Conservation (phyloP, 2,329 filamentous ascomycete species). For the Gyromitra esculenta region DNA sequence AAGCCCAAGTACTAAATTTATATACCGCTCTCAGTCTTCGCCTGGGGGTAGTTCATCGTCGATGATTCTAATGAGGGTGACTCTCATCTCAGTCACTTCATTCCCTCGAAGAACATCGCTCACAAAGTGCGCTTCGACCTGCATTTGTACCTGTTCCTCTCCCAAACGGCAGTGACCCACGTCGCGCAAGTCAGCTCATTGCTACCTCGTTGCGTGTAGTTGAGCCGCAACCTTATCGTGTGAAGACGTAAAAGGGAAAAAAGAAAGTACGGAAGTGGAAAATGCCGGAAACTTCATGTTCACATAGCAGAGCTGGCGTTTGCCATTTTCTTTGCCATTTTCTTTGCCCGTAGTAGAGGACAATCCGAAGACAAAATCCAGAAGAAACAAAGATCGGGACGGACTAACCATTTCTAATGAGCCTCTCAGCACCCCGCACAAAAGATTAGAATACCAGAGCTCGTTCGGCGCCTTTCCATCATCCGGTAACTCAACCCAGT, state of each 20-base stretch:
- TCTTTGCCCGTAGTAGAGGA: neutral
- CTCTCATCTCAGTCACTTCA: slow-evolving; percentile 96
- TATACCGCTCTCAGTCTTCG: slow-evolving; percentile 74
- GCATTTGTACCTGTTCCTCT: slow-evolving; percentile 78
- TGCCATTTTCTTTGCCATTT: neutral
- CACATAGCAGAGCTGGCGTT: slow-evolving; percentile 2
- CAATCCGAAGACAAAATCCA: neutral
- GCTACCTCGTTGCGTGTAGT: slow-evolving; percentile 35
- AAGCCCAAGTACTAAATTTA: slow-evolving; percentile 30
- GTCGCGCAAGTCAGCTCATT: slow-evolving; percentile 37
- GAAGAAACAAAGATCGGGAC: slow-evolving; percentile 3
- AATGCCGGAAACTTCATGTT: neutral
- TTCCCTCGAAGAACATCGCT: slow-evolving; percentile 92
- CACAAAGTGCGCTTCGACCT: slow-evolving; percentile 95
- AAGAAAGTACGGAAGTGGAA: slow-evolving; percentile 37
- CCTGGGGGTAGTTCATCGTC: slow-evolving; percentile 97
- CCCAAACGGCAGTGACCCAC: slow-evolving; percentile 34
- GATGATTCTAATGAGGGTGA: slow-evolving; percentile 90
- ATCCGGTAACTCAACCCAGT: slow-evolving; percentile 97
- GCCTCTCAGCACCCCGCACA: slow-evolving; percentile 90
- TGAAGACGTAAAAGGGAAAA: slow-evolving; percentile 23
- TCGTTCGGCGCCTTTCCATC: slow-evolving; percentile 95
- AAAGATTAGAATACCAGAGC: slow-evolving; percentile 97
- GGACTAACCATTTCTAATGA: slow-evolving; percentile 87
- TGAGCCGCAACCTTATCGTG: slow-evolving; percentile 48